phyloP scores from a whole-genome alignment of 257 asterid genomes.

The Solanum tacnaense region DNA sequence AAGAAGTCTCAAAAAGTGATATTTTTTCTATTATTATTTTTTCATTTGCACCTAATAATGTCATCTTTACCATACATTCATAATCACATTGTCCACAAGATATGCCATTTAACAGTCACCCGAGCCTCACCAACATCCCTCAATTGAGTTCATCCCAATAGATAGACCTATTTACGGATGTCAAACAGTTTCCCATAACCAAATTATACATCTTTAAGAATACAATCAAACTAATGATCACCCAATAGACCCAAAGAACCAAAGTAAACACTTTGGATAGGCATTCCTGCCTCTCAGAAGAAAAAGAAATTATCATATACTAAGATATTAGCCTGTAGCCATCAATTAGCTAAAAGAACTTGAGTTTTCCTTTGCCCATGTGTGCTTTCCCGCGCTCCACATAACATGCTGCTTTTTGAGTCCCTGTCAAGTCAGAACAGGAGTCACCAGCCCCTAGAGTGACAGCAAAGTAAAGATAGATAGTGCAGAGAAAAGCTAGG shows the following conservation, averaged over 20 bases:
- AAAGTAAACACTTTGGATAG: neutral
- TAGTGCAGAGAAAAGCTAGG: conserved; percentile 38
- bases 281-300: neutral
- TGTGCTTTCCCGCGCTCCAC: conserved; percentile 30
- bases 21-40: neutral
- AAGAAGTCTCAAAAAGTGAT: neutral
- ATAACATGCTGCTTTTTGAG: conserved; percentile 22
- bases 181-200: neutral
- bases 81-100: neutral
- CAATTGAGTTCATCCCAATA: neutral
- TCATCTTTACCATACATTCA: neutral
- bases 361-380: conserved; percentile 28
- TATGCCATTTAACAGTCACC: neutral
- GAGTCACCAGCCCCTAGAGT: conserved; percentile 22
- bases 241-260: neutral
- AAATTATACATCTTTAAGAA: neutral
- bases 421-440: conserved; percentile 21
- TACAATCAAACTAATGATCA: neutral
- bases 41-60: neutral
- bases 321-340: neutral
- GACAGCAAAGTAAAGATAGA: conserved; percentile 45
- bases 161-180: neutral
- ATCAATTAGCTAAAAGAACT: conserved; percentile 21
- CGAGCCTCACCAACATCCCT: neutral
- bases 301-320: neutral